Conservation (phyloP, 2,329 filamentous ascomycete genomes). For the Cladosporium sp. region DNA sequence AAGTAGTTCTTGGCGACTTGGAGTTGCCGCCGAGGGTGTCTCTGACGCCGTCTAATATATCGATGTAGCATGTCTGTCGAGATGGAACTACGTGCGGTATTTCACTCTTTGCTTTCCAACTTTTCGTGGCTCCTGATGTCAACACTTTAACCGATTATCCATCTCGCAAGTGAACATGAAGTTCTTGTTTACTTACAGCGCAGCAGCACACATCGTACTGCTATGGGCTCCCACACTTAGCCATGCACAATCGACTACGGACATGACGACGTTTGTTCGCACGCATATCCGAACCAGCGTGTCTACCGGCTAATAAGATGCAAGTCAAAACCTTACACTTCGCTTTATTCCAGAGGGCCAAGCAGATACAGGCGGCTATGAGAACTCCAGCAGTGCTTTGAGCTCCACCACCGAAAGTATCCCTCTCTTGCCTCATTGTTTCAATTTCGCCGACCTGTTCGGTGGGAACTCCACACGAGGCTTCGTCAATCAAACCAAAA, state of each 20-base stretch:
- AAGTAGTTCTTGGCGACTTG: no score
- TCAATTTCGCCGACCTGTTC: slow-evolving; percentile 6
- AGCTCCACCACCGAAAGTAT: not conserved
- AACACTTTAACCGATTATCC: no score
- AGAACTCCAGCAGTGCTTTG: not conserved
- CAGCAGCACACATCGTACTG: not conserved
- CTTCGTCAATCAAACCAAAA: not conserved
- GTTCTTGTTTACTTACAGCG: not conserved
- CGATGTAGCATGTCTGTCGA: no score
- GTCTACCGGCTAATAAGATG: not conserved
- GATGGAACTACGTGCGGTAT: no score
- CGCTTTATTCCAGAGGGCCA: not conserved
- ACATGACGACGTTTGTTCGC: not conserved
- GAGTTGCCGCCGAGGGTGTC: no score
- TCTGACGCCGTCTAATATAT: no score
- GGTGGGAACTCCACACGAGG: not conserved
- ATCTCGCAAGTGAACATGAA: no score
- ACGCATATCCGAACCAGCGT: no score
- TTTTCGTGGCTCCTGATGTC: no score
- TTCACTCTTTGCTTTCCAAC: no score
- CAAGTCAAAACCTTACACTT: not conserved
- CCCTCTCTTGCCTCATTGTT: not conserved
- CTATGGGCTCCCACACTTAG: not conserved
- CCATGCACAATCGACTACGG: not conserved
- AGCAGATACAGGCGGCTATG: not conserved